These are phyloP conservation scores for Protea cynaroides DNA, from an alignment of 164 flowering plant species.

Conservation along the genomic window DNA sequence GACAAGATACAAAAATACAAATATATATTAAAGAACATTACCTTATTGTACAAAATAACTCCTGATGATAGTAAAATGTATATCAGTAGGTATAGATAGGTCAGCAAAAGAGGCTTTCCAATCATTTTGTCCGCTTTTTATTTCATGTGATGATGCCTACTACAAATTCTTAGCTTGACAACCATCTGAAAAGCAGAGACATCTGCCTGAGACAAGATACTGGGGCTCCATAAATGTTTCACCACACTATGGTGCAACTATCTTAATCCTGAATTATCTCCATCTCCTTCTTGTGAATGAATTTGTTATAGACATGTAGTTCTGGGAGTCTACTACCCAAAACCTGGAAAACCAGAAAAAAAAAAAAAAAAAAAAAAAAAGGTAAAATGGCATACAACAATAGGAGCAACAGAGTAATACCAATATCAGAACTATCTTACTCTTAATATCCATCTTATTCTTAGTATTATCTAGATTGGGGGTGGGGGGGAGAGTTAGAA, in stretches of 20 bases:
- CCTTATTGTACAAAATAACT: slow-evolving; percentile 91
- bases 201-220: slow-evolving; percentile 7
- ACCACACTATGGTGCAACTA: not conserved
- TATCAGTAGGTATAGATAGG: slow-evolving; percentile 72
- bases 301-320: too few relatives aligned
- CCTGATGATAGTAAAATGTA: slow-evolving; percentile 84
- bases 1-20: not conserved
- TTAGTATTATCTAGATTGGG: too few relatives aligned
- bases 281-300: not conserved
- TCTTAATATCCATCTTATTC: too few relatives aligned
- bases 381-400: too few relatives aligned
- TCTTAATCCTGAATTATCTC: not conserved
- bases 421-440: too few relatives aligned
- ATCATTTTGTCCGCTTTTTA: slow-evolving; percentile 39
- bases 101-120: slow-evolving; percentile 53
- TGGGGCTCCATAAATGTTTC: not conserved
- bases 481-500: too few relatives aligned
- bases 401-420: too few relatives aligned
- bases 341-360: too few relatives aligned
- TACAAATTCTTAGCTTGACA: slow-evolving; percentile 7
- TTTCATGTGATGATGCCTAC: not conserved
- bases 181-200: slow-evolving; percentile 3
- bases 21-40: slow-evolving; percentile 8
- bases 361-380: too few relatives aligned
- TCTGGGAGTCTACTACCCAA: too few relatives aligned